phyloP scores from a whole-genome alignment of 2,329 filamentous ascomycete genomes.

The Ophiostoma piceae region DNA sequence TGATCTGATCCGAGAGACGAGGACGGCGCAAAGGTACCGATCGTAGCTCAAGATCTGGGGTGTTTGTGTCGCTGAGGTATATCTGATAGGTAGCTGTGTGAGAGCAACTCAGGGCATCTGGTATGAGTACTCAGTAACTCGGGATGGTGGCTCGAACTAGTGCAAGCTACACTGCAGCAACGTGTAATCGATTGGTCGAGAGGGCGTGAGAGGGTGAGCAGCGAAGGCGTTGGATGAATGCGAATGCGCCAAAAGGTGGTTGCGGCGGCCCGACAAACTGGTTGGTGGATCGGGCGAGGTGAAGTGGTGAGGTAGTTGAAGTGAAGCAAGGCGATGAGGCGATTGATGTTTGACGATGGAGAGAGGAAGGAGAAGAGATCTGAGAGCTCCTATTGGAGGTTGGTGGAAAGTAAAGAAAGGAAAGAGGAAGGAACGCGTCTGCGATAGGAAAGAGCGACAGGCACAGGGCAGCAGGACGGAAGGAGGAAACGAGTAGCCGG shows the following conservation, averaged over 20 bases:
- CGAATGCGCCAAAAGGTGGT: not conserved
- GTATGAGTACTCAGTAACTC: not conserved
- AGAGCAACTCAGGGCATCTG: not conserved
- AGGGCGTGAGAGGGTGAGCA: not conserved
- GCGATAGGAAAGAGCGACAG: slow-evolving; percentile 2
- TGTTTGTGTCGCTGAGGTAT: not conserved
- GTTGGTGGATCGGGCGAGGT: slow-evolving; percentile 1
- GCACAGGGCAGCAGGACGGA: not conserved
- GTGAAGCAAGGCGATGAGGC: not conserved
- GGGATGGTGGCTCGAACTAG: not conserved
- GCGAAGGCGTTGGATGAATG: not conserved
- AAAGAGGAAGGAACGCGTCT: not conserved
- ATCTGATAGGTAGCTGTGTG: no score
- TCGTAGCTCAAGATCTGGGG: not conserved
- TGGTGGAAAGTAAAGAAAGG: not conserved
- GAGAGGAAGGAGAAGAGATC: not conserved
- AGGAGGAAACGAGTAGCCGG: not conserved
- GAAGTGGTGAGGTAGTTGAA: not conserved
- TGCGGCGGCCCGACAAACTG: slow-evolving; percentile 6
- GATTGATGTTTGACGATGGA: not conserved
- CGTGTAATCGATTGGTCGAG: slow-evolving; percentile 12
- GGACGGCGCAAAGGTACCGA: not conserved
- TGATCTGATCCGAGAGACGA: not conserved
- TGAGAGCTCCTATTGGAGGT: not conserved
- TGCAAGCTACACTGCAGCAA: slow-evolving; percentile 8